Evolutionary conservation across 129 eudicot species (phyloP).

Genomic region (Sambucus nigra): DNA sequence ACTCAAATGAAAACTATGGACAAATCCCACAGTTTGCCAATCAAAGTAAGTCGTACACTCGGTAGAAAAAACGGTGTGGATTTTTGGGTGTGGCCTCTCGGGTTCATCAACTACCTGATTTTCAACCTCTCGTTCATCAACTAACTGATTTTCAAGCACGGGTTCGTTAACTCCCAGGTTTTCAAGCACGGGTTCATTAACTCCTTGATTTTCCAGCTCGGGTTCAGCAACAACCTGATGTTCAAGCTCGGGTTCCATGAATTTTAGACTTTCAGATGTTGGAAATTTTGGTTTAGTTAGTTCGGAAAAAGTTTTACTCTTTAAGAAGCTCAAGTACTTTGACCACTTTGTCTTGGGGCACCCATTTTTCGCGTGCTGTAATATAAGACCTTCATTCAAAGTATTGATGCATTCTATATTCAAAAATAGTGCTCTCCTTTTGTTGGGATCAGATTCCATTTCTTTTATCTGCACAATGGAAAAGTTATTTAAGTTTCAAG

Average conservation of each 20-base stretch:
- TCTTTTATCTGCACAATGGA: slow-evolving; percentile 51
- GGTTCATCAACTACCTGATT: slow-evolving; percentile 30
- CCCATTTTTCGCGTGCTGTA: slow-evolving; percentile 56
- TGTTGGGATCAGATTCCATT: slow-evolving; percentile 63
- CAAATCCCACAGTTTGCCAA: slow-evolving; percentile 96
- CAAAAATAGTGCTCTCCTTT: slow-evolving; percentile 51
- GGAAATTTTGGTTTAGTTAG: slow-evolving; percentile 58
- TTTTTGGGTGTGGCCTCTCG: slow-evolving; percentile 45
- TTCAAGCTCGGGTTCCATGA: slow-evolving; percentile 37
- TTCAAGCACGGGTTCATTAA: too few species aligned
- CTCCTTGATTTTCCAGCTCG: slow-evolving; percentile 21
- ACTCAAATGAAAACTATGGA: slow-evolving; percentile 79
- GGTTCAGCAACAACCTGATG: slow-evolving; percentile 25
- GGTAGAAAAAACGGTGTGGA: slow-evolving; percentile 87
- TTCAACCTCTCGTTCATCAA: too few species aligned
- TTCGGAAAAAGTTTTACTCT: slow-evolving; percentile 64
- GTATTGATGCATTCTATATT: slow-evolving; percentile 81
- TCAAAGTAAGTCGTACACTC: slow-evolving; percentile 85
- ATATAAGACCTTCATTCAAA: slow-evolving; percentile 71
- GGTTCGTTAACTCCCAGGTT: slow-evolving; percentile 42
- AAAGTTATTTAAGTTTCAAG: slow-evolving; percentile 7
- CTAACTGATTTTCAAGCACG: slow-evolving; percentile 21
- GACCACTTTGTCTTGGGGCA: slow-evolving; percentile 94
- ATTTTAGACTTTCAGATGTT: slow-evolving; percentile 44
- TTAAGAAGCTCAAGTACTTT: slow-evolving; percentile 79